Evolutionary conservation across 805 yeast species (phyloP).

Genomic region (Schwanniomyces yamadae): DNA sequence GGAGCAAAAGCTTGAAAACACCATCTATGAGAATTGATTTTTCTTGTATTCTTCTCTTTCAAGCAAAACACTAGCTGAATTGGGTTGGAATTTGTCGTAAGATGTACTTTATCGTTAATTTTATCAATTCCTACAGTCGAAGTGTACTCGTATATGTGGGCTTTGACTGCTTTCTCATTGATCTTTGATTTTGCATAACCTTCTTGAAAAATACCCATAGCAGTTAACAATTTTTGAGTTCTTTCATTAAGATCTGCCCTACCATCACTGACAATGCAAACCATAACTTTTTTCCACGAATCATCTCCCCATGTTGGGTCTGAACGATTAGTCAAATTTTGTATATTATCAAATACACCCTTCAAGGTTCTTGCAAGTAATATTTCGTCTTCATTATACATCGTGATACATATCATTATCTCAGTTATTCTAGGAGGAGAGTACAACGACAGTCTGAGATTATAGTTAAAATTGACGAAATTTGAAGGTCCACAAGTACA

Average conservation of each 20-base stretch:
- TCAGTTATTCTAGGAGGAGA: slow-evolving; percentile 80
- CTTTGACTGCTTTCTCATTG: slow-evolving; percentile 74
- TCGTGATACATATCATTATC: slow-evolving; percentile 78
- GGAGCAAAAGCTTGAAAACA: slow-evolving; percentile 91
- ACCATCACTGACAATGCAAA: slow-evolving; percentile 89
- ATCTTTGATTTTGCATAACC: slow-evolving; percentile 93
- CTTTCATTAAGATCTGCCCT: slow-evolving; percentile 78
- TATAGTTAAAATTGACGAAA: slow-evolving; percentile 60
- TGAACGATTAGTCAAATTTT: slow-evolving; percentile 64
- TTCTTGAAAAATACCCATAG: slow-evolving; percentile 90
- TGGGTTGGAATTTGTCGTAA: slow-evolving; percentile 70
- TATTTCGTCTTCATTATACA: slow-evolving; percentile 87
- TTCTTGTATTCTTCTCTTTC: slow-evolving; percentile 84
- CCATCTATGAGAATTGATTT: slow-evolving; percentile 97
- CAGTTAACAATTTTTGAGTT: slow-evolving; percentile 75
- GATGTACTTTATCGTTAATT: slow-evolving; percentile 63
- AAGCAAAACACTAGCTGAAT: slow-evolving; percentile 86
- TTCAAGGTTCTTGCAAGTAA: slow-evolving; percentile 80
- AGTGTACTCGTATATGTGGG: slow-evolving; percentile 92
- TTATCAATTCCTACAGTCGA: slow-evolving; percentile 82
- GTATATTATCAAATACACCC: slow-evolving; percentile 86
- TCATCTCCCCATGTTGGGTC: slow-evolving; percentile 89
- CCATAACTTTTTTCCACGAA: slow-evolving; percentile 92
- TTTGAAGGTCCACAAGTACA: slow-evolving; percentile 88
- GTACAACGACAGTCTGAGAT: slow-evolving; percentile 81